Evolutionary conservation across 768 basidiomycete species (phyloP).

Genomic region (Kwoniella dendrophila): DNA sequence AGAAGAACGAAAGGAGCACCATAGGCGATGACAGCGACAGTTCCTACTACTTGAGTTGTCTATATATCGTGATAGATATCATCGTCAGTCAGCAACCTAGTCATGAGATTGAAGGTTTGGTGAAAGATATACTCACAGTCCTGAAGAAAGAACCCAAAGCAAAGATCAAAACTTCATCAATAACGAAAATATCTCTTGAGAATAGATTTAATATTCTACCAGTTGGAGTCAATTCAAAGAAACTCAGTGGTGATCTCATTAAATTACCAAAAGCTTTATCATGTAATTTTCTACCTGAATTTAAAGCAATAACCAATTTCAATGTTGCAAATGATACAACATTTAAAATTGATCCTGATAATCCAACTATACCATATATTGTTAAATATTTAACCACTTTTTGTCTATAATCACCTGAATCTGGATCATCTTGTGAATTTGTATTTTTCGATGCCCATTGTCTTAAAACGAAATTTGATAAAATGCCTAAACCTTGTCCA

Average conservation of each 20-base stretch:
- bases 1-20: slow-evolving; percentile 83
- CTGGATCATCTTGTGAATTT: slow-evolving; percentile 63
- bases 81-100: slow-evolving; percentile 62
- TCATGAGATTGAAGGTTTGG: too few species aligned
- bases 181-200: slow-evolving; percentile 70
- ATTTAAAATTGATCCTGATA: slow-evolving; percentile 63
- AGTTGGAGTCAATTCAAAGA: slow-evolving; percentile 86
- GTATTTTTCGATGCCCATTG: slow-evolving; percentile 81
- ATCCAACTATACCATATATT: slow-evolving; percentile 67
- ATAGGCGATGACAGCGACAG: slow-evolving; percentile 67
- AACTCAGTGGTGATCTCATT: slow-evolving; percentile 78
- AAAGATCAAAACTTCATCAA: slow-evolving; percentile 79
- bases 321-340: slow-evolving; percentile 67
- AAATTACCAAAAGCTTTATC: slow-evolving; percentile 67
- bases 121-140: slow-evolving; percentile 61
- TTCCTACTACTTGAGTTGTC: slow-evolving; percentile 51
- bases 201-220: slow-evolving; percentile 90
- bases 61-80: slow-evolving; percentile 6
- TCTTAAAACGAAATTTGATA: slow-evolving; percentile 63
- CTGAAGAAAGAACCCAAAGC: slow-evolving; percentile 73
- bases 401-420: too few species aligned
- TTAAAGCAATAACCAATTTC: slow-evolving; percentile 74
- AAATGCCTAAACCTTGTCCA: slow-evolving; percentile 66
- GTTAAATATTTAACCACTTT: slow-evolving; percentile 62
- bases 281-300: slow-evolving; percentile 74